Evolutionary conservation across 345 rosid genomes (phyloP), one percentile per base, ranked within the genome.

Genomic region (Garcia nutans): DNA sequence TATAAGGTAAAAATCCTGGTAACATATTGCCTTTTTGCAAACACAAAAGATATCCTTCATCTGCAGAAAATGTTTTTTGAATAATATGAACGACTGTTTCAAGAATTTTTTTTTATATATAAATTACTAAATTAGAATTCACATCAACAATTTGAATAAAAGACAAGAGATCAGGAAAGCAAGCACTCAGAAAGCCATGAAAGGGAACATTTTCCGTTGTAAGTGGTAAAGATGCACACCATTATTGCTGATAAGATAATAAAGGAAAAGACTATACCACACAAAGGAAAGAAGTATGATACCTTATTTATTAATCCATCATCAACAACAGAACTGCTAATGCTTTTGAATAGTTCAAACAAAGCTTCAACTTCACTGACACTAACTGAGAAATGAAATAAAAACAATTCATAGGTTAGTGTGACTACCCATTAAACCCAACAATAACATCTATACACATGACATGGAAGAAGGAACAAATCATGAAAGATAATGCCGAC

Each of bases 351-450:
- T 57, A 96, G 84, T 85, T 93, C 99, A 83, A 92, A 93, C 31
- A 96, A 84, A 65, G 99, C 99, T 90, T 96, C 98, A 82, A 96
- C 98, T 88, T 96, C 99, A 85, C 97, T 93, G 41, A 96, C 98
- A 82, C 97, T 92, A 84, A 93, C 99, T 96, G 98, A 65, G 31
- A 16, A 68, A 49, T 33, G 1, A 74, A 75, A 77, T 76, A 64
- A 73, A 47, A 6, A 6, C 13, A 28, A 62, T 4, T 64, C 19
- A 62, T 41, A 16, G 31, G 50, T 8, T 16, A 50, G 37, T 4
- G 20, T 6, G 16, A n/a, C 24, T 0, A 72, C 10, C 64, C 65
- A 57, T 58, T 19, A 22, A 66, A 65, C 56, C 65, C 54, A 13
- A 58, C 12, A 75, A 41, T 20, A 23, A 23, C 7, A 50, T 0